Evolutionary conservation across 768 basidiomycete species (phyloP), one percentile per base, ranked within the genome.

Genomic region (Mycena crocata): DNA sequence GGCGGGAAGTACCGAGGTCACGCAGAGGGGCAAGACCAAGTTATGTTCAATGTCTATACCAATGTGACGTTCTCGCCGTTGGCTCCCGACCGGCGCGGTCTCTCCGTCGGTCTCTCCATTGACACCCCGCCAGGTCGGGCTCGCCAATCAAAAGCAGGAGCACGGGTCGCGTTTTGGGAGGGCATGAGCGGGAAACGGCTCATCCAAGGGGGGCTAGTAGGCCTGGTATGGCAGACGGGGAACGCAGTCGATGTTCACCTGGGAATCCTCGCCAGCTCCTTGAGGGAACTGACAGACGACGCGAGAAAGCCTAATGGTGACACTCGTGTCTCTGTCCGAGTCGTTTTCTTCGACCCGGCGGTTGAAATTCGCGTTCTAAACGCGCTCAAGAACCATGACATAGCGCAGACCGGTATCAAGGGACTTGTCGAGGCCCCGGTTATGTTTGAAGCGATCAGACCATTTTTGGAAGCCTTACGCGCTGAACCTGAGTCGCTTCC

Each of bases 21-120:
- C 37, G 74, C 77, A 0, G 81, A 80, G 23, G 78, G 76, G 28
- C 80, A 79, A 5, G 85, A 89, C 34, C 80, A 81, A 0, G 72
- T 88, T 7, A 84, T 89, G 78, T 90, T 90, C 82, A 87, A 90
- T 31, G 76, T 91, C 4, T 90, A 90, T 75, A 86, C 88, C 28
- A 81, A 84, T 50, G 83, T 85, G 62, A 68, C 74, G 6, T 90
- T 92, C 64, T 63, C 68, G 2, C 78, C 84, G 3, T 62, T 87
- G 39, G 74, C 79, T 23, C 82, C 89, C 0, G 86, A 88, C 42
- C 77, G 83, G n/a, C 81, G 84, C 14, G 87, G 86, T 2, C 75
- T 92, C 30, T 81, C 86, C 0, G 81, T 84, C 14, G 79, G 80
- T 1, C 66, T 92, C 2, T 58, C 74, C 0, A 70, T 89, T 28